A percentile compares a stretch with the other conserved stretches of the same genome.
phyloP scores from a whole-genome alignment of 129 eudicot species.

The Chrysanthemum lavandulifolium region DNA sequence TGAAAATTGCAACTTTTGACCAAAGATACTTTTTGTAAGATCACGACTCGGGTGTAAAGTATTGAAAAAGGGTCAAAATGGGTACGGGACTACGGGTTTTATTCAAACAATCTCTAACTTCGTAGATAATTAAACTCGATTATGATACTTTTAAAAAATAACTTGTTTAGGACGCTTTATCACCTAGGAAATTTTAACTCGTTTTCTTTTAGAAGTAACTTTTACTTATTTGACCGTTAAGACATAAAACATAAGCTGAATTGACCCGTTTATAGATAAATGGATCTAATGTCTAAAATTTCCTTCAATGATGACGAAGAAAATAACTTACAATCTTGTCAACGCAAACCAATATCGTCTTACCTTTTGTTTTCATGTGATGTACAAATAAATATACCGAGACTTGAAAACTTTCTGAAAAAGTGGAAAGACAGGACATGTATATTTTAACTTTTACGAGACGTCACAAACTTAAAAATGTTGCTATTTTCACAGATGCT shows the following conservation, averaged over 20 bases:
- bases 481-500: slow-evolving; percentile 13
- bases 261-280: background rate
- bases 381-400: background rate
- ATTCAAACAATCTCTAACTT: too few relatives aligned
- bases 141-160: too few relatives aligned
- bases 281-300: slow-evolving; percentile 3
- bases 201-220: background rate
- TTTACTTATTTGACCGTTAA: background rate
- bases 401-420: slow-evolving; percentile 4
- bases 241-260: background rate
- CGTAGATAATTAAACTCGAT: too few relatives aligned
- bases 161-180: too few relatives aligned
- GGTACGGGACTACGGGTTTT: background rate
- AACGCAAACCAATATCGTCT: slow-evolving; percentile 8
- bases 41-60: too few relatives aligned
- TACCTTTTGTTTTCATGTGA: background rate
- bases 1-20: slow-evolving; percentile 19
- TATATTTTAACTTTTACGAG: background rate
- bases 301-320: background rate
- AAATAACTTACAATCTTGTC: background rate
- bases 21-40: background rate
- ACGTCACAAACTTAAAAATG: background rate
- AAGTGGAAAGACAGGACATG: background rate
- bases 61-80: background rate
- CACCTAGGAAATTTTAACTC: background rate